Evolutionary conservation across 2,329 filamentous ascomycete genomes (phyloP), one percentile per base, ranked within the genome.

Genomic region (Saccharata proteae): DNA sequence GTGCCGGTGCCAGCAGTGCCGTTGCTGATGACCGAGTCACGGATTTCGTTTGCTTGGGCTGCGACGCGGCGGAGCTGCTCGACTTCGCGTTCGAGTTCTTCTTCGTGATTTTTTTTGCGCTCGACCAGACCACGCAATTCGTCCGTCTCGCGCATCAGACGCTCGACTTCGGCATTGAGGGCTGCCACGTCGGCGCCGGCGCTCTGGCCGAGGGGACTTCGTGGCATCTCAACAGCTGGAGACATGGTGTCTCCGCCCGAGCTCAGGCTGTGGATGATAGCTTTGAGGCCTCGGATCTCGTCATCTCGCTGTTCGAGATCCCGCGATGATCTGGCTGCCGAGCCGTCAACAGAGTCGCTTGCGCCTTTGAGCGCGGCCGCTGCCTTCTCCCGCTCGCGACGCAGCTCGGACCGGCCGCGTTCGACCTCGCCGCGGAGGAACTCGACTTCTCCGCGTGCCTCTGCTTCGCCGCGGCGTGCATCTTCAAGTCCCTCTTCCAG

Each of bases 401-500:
- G 76, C 25, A 98, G 64, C 57, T 98, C 90, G 7, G 85, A 77
- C 42, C 85, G 73, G 8, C 85, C 88, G 40, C 90, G 69, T 57
- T 98, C 90, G 1, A 96, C 88, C 53, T 98, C 90, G 2, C 90
- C 90, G 16, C 90, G 71, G 20, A 98, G 60, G 50, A 96, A 96
- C 53, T 98, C 90, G 3, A 94, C 88, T 53, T 98, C 90, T 1
- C 85, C 88, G 36, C 90, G 74, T 17, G 90, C 90, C 60, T 98
- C 90, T 7, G 88, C 88, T 59, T 98, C 90, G 5, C 90, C 90
- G 34, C 90, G 71, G 33, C 90, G 71, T 28, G 90, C 86, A 58
- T 98, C 90, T 58, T 98, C 90, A 1, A 98, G 66, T 1, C 90
- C 90, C 55, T 98, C 90, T 55, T 98, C 90, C 1, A 98, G 71